Percentiles rank a stretch among this genome's conserved stretches.
Evolutionary conservation across 2,329 filamentous ascomycete genomes (phyloP).

Genomic region (Drechslera avenae): DNA sequence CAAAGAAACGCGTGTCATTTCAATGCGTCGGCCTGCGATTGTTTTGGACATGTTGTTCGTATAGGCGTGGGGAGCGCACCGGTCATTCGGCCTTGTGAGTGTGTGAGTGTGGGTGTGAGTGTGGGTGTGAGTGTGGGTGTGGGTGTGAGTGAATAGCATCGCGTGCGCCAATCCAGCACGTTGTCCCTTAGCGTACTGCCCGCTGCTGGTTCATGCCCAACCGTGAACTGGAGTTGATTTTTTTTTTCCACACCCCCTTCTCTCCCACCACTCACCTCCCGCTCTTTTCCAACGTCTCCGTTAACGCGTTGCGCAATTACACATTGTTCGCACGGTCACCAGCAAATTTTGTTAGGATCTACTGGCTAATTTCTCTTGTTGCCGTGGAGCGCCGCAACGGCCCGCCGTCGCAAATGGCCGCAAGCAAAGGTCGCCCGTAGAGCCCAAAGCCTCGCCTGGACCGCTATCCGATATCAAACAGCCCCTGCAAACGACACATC

Average conservation of each 20-base stretch:
- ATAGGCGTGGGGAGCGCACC: background rate
- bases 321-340: background rate
- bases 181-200: background rate
- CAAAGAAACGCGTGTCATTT: too few relatives aligned
- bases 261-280: too few relatives aligned
- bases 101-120: too few relatives aligned
- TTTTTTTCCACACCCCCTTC: background rate
- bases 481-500: background rate
- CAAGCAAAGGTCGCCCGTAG: slow-evolving; percentile 6
- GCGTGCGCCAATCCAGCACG: too few relatives aligned
- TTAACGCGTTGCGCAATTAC: slow-evolving; percentile 6
- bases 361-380: background rate
- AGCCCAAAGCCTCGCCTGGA: slow-evolving; percentile 1
- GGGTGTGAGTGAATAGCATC: too few relatives aligned
- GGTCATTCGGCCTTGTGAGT: slow-evolving; percentile 1
- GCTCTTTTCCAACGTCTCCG: slow-evolving; percentile 10
- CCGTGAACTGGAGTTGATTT: background rate
- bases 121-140: too few relatives aligned
- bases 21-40: too few relatives aligned
- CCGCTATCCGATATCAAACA: background rate
- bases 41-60: too few relatives aligned
- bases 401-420: slow-evolving; percentile 8
- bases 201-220: slow-evolving; percentile 8
- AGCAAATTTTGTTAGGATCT: too few relatives aligned
- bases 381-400: slow-evolving; percentile 4